Percentiles rank a stretch among this genome's conserved stretches.
phyloP scores from a whole-genome alignment of 129 eudicot genomes.

The Escallonia herrerae region DNA sequence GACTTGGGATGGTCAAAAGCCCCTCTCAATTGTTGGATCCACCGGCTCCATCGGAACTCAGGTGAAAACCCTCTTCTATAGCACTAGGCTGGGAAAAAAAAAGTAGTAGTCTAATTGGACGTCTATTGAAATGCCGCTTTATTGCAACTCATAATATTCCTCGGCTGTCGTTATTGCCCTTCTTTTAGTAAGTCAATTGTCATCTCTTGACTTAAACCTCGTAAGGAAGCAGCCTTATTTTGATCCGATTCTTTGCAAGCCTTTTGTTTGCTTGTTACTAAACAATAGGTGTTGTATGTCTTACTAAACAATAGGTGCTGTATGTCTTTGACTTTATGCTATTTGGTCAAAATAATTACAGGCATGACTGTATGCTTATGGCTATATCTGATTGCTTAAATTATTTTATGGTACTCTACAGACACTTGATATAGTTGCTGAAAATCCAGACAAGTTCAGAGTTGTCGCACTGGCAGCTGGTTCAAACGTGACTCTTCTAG shows the following conservation, averaged over 20 bases:
- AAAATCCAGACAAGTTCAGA: slow-evolving; percentile 87
- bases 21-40: slow-evolving; percentile 89
- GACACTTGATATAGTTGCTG: slow-evolving; percentile 97
- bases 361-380: not conserved
- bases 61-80: slow-evolving; percentile 26
- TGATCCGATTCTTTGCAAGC: not conserved
- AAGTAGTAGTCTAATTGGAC: no score
- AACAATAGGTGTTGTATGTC: no score
- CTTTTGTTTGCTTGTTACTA: not conserved
- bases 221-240: not conserved
- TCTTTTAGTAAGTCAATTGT: not conserved
- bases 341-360: not conserved
- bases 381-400: slow-evolving; percentile 5
- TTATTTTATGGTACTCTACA: slow-evolving; percentile 26
- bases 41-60: slow-evolving; percentile 99
- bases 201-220: not conserved
- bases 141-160: not conserved
- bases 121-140: no score
- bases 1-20: slow-evolving; percentile 92
- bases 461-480: slow-evolving; percentile 99
- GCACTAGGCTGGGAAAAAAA: not conserved
- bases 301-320: not conserved
- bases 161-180: not conserved
- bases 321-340: no score
- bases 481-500: slow-evolving; percentile 96